phyloP scores from a whole-genome alignment of 805 yeast genomes.

The Hanseniaspora occidentalis region DNA sequence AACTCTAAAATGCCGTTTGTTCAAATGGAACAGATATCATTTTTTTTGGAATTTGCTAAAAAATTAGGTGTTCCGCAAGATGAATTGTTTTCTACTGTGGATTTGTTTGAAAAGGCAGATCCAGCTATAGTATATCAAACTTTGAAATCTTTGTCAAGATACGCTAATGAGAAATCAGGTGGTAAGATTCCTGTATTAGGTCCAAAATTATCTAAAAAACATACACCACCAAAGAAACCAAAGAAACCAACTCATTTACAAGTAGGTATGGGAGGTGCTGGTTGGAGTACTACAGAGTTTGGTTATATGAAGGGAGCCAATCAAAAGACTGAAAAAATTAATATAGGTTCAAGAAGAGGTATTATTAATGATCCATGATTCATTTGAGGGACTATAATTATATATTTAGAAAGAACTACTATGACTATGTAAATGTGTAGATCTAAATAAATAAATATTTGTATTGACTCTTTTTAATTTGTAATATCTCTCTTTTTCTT shows the following conservation, averaged over 20 bases:
- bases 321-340: constrained; percentile 40
- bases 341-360: constrained; percentile 40
- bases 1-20: constrained; percentile 59
- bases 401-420: too few species aligned
- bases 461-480: too few species aligned
- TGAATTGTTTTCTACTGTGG: constrained; percentile 69
- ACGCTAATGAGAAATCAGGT: constrained; percentile 45
- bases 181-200: constrained; percentile 39
- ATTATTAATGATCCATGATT: constrained; percentile 16
- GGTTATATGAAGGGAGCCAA: constrained; percentile 49
- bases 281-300: constrained; percentile 49
- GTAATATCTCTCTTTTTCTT: too few species aligned
- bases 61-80: constrained; percentile 63
- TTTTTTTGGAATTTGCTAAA: constrained; percentile 52
- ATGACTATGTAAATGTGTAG: too few species aligned
- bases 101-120: constrained; percentile 59
- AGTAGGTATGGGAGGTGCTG: constrained; percentile 26
- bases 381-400: neutral
- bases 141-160: constrained; percentile 59
- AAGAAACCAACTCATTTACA: constrained; percentile 43
- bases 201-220: constrained; percentile 39
- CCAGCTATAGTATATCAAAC: constrained; percentile 71
- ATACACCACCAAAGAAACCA: constrained; percentile 30
- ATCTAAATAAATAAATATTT: too few species aligned
- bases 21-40: constrained; percentile 72